A percentile compares a stretch with the other conserved stretches of the same genome.
Evolutionary conservation across 805 yeast species (phyloP).

Genomic region (Kockiozyma suomiensis): DNA sequence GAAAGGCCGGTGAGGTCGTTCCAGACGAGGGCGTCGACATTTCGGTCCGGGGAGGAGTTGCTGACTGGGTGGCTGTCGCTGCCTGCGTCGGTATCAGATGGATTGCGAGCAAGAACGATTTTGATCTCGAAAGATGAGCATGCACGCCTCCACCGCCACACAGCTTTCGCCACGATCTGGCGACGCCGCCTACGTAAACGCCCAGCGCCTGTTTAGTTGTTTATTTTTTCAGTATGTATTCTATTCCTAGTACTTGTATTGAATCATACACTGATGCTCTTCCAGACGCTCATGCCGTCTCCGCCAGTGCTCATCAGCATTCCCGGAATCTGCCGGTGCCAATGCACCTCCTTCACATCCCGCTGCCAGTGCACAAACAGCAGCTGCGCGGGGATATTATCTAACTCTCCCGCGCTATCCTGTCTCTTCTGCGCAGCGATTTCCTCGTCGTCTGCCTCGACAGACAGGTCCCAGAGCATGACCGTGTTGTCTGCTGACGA

Average conservation of each 20-base stretch:
- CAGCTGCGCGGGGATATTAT: slow-evolving; percentile 92
- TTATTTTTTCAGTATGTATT: background rate
- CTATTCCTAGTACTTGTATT: background rate
- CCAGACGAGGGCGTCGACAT: slow-evolving; percentile 47
- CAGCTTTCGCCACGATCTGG: no score
- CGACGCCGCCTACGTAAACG: no score
- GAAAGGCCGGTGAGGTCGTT: slow-evolving; percentile 43
- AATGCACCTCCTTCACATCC: slow-evolving; percentile 95
- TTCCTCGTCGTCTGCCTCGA: slow-evolving; percentile 98
- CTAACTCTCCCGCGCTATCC: slow-evolving; percentile 63
- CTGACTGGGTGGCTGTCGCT: no score
- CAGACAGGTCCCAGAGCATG: slow-evolving; percentile 96
- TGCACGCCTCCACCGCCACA: no score
- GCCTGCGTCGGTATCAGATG: background rate
- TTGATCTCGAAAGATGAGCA: no score
- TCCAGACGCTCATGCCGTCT: slow-evolving; percentile 94
- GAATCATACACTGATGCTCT: slow-evolving; percentile 82
- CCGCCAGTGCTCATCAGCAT: slow-evolving; percentile 92
- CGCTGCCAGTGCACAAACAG: slow-evolving; percentile 98
- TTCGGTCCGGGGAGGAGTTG: background rate
- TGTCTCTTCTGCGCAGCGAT: slow-evolving; percentile 81
- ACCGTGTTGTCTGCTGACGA: slow-evolving; percentile 97
- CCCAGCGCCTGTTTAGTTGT: background rate
- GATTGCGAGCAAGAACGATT: no score
- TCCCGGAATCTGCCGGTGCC: slow-evolving; percentile 98